Conservation (phyloP, 2,329 filamentous ascomycete genomes). For the Penicillium freii region DNA sequence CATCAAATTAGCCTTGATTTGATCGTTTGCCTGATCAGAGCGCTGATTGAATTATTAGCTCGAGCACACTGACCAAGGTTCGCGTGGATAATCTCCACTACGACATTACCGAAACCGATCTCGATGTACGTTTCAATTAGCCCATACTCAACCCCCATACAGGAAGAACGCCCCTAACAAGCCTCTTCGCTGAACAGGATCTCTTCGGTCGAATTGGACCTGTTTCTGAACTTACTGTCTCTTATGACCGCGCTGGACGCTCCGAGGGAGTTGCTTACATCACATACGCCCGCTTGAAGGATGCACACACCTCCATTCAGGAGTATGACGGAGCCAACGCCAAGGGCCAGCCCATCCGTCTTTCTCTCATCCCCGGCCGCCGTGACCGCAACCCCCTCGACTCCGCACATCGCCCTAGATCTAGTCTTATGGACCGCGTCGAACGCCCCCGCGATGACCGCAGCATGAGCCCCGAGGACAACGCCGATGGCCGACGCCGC, state of each 20-base stretch:
- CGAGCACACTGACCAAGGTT: conserved; percentile 64
- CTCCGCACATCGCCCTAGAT: conserved; percentile 48
- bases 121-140: conserved; percentile 59
- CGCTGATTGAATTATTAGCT: conserved; percentile 41
- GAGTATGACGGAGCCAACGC: conserved; percentile 91
- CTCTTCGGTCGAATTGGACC: conserved; percentile 77
- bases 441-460: conserved; percentile 47
- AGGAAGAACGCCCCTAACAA: background rate
- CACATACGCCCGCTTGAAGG: conserved; percentile 68
- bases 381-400: conserved; percentile 50
- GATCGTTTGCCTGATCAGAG: background rate
- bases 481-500: conserved; percentile 36
- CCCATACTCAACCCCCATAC: background rate
- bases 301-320: conserved; percentile 71
- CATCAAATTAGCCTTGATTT: background rate
- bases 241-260: conserved; percentile 84
- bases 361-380: conserved; percentile 62
- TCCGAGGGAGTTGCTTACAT: conserved; percentile 83
- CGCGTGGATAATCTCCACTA: conserved; percentile 90
- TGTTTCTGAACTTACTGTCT: conserved; percentile 65
- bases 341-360: conserved; percentile 78
- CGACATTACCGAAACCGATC: conserved; percentile 79
- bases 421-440: conserved; percentile 67
- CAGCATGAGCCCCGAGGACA: conserved; percentile 44
- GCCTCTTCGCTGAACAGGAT: conserved; percentile 54